These are phyloP conservation scores for Pestalotiopsis sp. DNA, from an alignment of 2,329 filamentous ascomycete species.

Conservation along the genomic window DNA sequence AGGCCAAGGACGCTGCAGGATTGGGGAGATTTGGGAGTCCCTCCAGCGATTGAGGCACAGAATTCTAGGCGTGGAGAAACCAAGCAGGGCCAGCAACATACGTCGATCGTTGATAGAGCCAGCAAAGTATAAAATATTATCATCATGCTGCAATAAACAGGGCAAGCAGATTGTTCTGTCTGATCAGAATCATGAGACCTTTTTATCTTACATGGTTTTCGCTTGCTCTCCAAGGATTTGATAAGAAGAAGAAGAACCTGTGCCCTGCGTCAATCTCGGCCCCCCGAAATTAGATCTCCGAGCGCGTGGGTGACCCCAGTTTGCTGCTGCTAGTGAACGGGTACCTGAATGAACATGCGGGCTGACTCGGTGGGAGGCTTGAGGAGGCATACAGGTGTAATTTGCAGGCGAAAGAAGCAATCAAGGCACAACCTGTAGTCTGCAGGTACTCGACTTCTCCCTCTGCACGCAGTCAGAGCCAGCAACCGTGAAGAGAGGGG, in stretches of 20 bases:
- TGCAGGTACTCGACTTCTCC: neutral
- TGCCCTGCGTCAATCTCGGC: neutral
- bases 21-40: neutral
- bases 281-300: neutral
- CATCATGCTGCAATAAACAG: neutral
- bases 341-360: constrained; percentile 2
- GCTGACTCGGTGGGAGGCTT: neutral
- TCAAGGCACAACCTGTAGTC: neutral
- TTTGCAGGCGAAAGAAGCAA: neutral
- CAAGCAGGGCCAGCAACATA: neutral
- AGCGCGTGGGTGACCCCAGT: neutral
- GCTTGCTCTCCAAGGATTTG: neutral
- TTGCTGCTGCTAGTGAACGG: constrained; percentile 2
- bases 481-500: neutral
- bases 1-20: neutral
- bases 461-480: neutral
- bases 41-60: neutral
- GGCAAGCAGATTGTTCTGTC: neutral
- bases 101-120: neutral
- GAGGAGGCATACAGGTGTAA: neutral
- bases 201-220: neutral
- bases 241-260: neutral
- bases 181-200: neutral
- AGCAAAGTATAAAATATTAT: neutral
- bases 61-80: neutral